Conservation (phyloP, 2,329 filamentous ascomycete genomes). For the Nectriaceae sp. region DNA sequence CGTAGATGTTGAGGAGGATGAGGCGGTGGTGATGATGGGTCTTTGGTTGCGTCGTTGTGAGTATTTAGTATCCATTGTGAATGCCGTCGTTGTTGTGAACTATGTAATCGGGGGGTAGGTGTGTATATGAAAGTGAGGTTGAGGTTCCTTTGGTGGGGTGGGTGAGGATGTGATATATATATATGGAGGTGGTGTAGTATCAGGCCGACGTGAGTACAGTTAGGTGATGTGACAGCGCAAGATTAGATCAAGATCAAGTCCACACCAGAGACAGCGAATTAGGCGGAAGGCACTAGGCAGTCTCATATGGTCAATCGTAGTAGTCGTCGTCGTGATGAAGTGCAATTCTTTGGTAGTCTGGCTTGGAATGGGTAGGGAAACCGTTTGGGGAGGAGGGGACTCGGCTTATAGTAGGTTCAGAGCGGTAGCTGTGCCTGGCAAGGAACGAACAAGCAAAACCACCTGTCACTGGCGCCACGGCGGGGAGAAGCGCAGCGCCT, state of each 20-base stretch:
- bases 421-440: not conserved
- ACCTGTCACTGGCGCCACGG: constrained; percentile 30
- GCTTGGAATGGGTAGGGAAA: too few relatives aligned
- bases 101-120: too few relatives aligned
- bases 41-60: constrained; percentile 27
- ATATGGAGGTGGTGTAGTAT: too few relatives aligned
- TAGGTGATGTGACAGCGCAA: too few relatives aligned
- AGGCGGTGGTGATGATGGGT: constrained; percentile 25
- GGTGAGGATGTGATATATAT: too few relatives aligned
- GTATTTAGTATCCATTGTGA: constrained; percentile 19
- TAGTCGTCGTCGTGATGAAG: constrained; percentile 6
- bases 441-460: constrained; percentile 21
- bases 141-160: too few relatives aligned
- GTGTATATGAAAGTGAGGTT: constrained; percentile 2
- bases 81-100: not conserved
- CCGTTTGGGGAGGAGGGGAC: not conserved
- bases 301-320: too few relatives aligned
- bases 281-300: too few relatives aligned
- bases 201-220: too few relatives aligned
- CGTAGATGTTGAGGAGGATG: constrained; percentile 27
- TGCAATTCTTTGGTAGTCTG: too few relatives aligned
- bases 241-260: too few relatives aligned
- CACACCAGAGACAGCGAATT: too few relatives aligned
- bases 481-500: constrained; percentile 29
- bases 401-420: not conserved